Base-by-base conservation (phyloP, 208 protist species). In the Borovskyia barvae region DNA sequence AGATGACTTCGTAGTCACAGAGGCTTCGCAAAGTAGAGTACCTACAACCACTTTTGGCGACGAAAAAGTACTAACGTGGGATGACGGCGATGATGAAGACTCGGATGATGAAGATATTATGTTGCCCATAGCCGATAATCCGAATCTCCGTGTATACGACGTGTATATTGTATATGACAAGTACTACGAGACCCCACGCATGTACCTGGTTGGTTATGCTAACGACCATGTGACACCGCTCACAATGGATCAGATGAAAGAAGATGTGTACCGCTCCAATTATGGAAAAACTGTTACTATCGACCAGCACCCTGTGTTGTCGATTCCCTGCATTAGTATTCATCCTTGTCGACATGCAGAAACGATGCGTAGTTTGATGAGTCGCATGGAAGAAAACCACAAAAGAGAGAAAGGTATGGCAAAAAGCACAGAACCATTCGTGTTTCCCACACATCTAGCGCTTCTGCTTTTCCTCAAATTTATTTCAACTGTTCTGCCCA, bases 161-260 rank as follows among this genome's bases (percentile, higher is more conserved):
- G 66, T 99, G 2, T 93, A 79, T 49, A 98, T 99, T 47, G 96
- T 96, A 0, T 99, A 99, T 62, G 97, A 99, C 72, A 97, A 98
- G 60, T 99, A 97, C 69, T 97, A 98, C 53, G 82, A 96, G 67
- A 98, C 97, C 14, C 97, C 97, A 20, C 73, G 95, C 9, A 86
- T 99, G 24, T 99, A 97, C 84, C 69, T 99, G 29, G 95, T 96
- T 53, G 97, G 97, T 2, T 98, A 98, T 58, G 60, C 75, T 17
- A 63, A 72, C 43, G 75, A 85, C 46, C 80, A 81, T 26, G 47
- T 67, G 8, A 83, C 83, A 30, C 94, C 84, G 9, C 82, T 99
- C 6, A 74, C 72, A 48, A 78, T 63, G 36, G 79, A 94, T 30
- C 65, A 98, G 54, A 95, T 99, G 66, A 97, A 98, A 39, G 80